A percentile compares a stretch with the other conserved stretches of the same genome.
Conservation (phyloP, 768 basidiomycete species). For the Austroboletus eburneus region DNA sequence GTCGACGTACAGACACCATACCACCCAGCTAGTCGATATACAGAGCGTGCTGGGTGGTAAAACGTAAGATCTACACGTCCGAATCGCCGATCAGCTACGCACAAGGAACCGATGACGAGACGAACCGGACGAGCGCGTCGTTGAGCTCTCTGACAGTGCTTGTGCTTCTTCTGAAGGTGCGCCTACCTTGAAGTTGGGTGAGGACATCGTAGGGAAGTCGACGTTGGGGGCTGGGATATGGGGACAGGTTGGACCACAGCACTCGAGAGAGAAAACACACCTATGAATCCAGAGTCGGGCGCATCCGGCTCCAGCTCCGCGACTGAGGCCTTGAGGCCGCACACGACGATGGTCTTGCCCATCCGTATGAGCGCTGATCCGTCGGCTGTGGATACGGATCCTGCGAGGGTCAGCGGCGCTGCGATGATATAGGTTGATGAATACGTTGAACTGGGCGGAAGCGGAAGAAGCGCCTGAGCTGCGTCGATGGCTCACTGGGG, state of each 20-base stretch:
- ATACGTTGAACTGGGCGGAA: no score
- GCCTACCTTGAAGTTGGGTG: slow-evolving; percentile 91
- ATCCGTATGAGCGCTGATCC: slow-evolving; percentile 89
- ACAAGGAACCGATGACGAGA: not conserved
- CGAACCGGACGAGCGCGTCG: slow-evolving; percentile 71
- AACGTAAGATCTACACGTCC: slow-evolving; percentile 51
- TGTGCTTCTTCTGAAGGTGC: slow-evolving; percentile 95
- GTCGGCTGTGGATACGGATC: slow-evolving; percentile 91
- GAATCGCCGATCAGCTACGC: not conserved
- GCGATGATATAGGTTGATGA: slow-evolving; percentile 50
- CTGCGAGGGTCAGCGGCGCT: slow-evolving; percentile 34
- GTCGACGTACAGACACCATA: slow-evolving; percentile 94
- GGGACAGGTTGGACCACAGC: not conserved
- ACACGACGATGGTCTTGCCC: slow-evolving; percentile 92
- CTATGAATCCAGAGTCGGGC: slow-evolving; percentile 76
- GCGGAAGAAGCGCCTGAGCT: no score
- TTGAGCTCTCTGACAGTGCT: slow-evolving; percentile 77
- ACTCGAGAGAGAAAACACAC: slow-evolving; percentile 34
- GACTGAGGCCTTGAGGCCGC: slow-evolving; percentile 94
- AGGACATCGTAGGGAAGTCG: slow-evolving; percentile 90
- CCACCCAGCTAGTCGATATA: slow-evolving; percentile 77
- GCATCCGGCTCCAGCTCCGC: slow-evolving; percentile 82
- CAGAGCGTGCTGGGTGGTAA: slow-evolving; percentile 65
- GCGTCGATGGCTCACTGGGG: no score
- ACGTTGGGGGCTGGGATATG: slow-evolving; percentile 93